Evolutionary conservation across 2,329 filamentous ascomycete species (phyloP), one percentile per base, ranked within the genome.

Genomic region (Raffaelea arxii): DNA sequence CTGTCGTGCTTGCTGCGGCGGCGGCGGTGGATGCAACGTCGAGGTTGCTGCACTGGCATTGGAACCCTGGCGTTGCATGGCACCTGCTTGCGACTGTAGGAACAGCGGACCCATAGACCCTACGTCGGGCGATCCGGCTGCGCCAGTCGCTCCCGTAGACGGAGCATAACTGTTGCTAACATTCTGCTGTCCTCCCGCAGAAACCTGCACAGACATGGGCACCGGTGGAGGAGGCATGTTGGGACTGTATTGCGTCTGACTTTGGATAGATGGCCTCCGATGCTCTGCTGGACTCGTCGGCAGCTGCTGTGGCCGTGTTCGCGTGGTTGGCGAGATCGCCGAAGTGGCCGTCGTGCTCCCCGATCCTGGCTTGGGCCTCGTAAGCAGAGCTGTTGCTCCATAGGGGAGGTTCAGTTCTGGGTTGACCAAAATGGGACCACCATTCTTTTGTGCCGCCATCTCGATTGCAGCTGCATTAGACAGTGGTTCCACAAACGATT

Each of bases 321-420:
- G n/a, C n/a, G n/a, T n/a, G n/a, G n/a, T n/a, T n/a, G n/a, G n/a
- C n/a, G n/a, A n/a, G n/a, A n/a, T n/a, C 23, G 44, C 41, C 16
- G 43, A 44, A 7, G 32, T 36, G 14, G 32, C 14, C 6, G 32
- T 6, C 6, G 32, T 36, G 32, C 16, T 32, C 27, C 27, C 27
- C 9, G 27, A 16, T 16, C 10, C 32, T 10, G 32, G 32, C 47
- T 58, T 59, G 21, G 64, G 59, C 11, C 66, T 64, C 24, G 60
- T 59, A 18, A 68, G 50, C 36, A 70, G 65, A 25, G 62, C 59
- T 27, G 67, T 55, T 4, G 66, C 61, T 12, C 67, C 60, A 39
- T 62, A 68, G 1, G 67, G 65, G 19, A 68, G 57, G 39, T 63
- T 66, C 3, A 59, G 50, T 21, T 68, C 62, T 1, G 64, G 58